Conservation (phyloP, 139 green algal genomes). For the Chlorella sp. region DNA sequence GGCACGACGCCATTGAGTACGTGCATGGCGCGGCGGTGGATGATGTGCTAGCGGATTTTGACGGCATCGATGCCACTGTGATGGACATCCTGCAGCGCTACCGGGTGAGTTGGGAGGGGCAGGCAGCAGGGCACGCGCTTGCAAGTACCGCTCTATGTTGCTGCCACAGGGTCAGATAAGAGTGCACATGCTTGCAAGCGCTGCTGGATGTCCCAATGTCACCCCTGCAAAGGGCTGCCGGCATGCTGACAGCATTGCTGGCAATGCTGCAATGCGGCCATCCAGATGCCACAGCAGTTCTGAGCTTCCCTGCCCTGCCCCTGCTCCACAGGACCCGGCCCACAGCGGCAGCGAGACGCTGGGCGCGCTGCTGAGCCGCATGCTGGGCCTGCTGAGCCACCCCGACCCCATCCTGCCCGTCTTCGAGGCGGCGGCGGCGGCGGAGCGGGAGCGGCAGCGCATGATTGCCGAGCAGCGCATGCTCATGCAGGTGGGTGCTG, state of each 20-base stretch:
- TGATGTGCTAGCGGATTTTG: constrained; percentile 68
- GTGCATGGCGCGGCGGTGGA: constrained; percentile 56
- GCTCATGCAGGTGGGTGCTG: constrained; percentile 8
- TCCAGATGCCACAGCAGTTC: too few species aligned
- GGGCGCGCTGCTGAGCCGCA: constrained; percentile 64
- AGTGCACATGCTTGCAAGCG: too few species aligned
- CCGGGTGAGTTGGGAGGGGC: constrained; percentile 34
- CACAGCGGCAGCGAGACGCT: constrained; percentile 45
- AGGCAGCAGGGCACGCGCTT: too few species aligned
- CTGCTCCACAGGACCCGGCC: background rate
- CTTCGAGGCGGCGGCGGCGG: constrained; percentile 36
- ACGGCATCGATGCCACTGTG: constrained; percentile 49
- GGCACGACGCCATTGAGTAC: constrained; percentile 15
- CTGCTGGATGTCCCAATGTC: too few species aligned
- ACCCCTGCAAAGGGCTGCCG: too few species aligned
- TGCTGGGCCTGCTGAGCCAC: constrained; percentile 65
- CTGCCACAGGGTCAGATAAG: too few species aligned
- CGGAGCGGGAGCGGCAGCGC: background rate
- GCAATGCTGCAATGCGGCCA: too few species aligned
- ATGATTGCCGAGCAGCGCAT: constrained; percentile 19
- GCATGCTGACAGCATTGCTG: too few species aligned
- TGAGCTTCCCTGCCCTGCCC: too few species aligned
- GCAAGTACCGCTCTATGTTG: too few species aligned
- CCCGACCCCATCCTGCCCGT: constrained; percentile 46
- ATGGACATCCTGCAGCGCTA: constrained; percentile 69